Base-by-base conservation (phyloP, 192 early-diverging fungal genomes). In the Linnemannia elongata region DNA sequence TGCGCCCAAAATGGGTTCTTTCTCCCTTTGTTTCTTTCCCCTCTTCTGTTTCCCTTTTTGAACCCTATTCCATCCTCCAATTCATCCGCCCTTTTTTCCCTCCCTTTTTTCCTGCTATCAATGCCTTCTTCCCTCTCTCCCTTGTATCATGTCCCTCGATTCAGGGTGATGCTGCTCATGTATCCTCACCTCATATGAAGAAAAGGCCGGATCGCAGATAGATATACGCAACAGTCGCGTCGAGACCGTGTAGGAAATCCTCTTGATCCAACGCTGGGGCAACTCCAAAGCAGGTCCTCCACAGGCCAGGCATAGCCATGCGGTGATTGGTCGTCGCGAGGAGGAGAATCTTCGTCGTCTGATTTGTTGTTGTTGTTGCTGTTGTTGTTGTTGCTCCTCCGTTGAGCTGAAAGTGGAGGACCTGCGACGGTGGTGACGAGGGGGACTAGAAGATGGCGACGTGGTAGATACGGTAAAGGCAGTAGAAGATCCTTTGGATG, bases 261-360 rank as follows among this genome's bases (percentile, higher is more conserved):
- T 36, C 35, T 45, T 41, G 33, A 78, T 69, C 39, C 66, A 52
- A 12, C 20, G 10, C 2, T 78, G 41, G 3, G 17, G 27, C n/a
- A 78, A 36, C 30, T 42, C 45, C 27, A 78, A n/a, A 38, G 77
- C 68, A 13, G 77, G 77, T 49, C 68, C 68, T 18, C 77, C 77
- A 49, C 42, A 70, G 10, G 77, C 33, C 20, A 78, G 18, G 33
- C 66, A 52, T 0, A 78, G 41, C 77, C 77, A 78, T 6, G n/a
- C 6, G 24, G 77, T 49, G 66, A 78, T 76, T 5, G 47, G 75
- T 9, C 41, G 35, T 74, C 49, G 49, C 49, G 49, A 22, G 5
- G 49, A 18, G 4, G 18, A 52, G 20, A 52, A 20, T 4, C 49
- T 15, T 52, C 49, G 57, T 9, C 57, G 49, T 52, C 30, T 0